Percentiles rank a stretch among this genome's conserved stretches.
These are phyloP conservation scores for Xylaria sp. DNA, from an alignment of 2,329 filamentous ascomycete species.

Conservation along the genomic window DNA sequence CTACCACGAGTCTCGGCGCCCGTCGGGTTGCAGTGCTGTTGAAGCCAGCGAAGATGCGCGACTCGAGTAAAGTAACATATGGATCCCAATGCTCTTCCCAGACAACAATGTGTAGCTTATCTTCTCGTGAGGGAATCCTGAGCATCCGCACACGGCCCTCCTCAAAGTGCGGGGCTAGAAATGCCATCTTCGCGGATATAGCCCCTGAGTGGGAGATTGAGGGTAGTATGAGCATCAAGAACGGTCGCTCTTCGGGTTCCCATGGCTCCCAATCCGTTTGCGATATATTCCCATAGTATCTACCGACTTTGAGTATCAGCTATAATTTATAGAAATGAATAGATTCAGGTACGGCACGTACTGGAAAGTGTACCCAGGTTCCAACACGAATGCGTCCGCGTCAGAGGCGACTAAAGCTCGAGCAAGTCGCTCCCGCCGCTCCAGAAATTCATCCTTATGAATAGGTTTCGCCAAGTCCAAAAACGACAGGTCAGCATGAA, in stretches of 20 bases:
- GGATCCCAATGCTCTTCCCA: conserved; percentile 76
- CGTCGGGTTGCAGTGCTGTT: conserved; percentile 23
- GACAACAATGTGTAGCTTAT: conserved; percentile 63
- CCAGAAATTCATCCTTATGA: conserved; percentile 62
- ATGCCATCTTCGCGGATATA: conserved; percentile 65
- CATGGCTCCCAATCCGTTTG: conserved; percentile 72
- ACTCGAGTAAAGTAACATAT: conserved; percentile 64
- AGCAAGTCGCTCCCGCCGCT: conserved; percentile 67
- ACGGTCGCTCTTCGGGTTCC: conserved; percentile 73
- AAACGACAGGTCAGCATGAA: conserved; percentile 62
- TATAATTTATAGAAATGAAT: background rate
- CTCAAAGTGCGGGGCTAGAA: conserved; percentile 70
- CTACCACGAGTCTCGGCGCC: conserved; percentile 65
- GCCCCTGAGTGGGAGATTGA: conserved; percentile 52
- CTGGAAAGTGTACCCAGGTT: conserved; percentile 73
- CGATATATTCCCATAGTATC: conserved; percentile 70
- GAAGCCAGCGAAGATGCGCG: conserved; percentile 52
- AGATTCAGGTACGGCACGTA: conserved; percentile 43
- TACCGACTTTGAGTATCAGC: background rate
- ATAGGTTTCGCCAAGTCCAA: conserved; percentile 62
- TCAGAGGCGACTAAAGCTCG: conserved; percentile 62
- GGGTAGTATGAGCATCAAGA: conserved; percentile 70
- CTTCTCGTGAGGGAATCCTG: conserved; percentile 64
- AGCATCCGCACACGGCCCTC: conserved; percentile 68
- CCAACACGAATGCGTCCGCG: conserved; percentile 69